These are phyloP conservation scores for Mycena floridula DNA, from an alignment of 768 basidiomycete genomes.

Conservation along the genomic window DNA sequence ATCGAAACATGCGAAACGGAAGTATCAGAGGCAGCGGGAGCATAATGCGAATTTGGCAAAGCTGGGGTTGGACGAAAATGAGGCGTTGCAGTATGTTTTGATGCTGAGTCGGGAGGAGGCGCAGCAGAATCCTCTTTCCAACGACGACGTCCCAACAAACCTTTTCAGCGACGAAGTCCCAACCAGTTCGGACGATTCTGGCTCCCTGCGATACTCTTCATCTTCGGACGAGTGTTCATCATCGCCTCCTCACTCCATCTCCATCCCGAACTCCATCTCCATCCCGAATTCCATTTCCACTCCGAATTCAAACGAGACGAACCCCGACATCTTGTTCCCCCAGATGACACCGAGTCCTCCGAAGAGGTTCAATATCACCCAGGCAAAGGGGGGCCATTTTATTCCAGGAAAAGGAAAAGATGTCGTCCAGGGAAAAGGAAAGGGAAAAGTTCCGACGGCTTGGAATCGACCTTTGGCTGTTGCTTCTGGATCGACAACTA, in stretches of 20 bases:
- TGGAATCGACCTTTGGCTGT: not conserved
- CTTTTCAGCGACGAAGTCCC: no score
- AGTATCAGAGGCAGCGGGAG: constrained; percentile 45
- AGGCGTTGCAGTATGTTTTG: constrained; percentile 73
- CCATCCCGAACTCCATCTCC: no score
- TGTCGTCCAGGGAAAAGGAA: no score
- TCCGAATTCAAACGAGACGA: no score
- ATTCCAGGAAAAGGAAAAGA: no score
- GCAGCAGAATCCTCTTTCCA: constrained; percentile 15
- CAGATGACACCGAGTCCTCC: not conserved
- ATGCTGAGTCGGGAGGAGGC: constrained; percentile 85
- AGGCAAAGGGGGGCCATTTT: constrained; percentile 45
- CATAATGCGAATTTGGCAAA: constrained; percentile 49
- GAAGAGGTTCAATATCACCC: constrained; percentile 7
- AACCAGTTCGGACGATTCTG: no score
- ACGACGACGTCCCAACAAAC: no score
- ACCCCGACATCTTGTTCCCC: not conserved
- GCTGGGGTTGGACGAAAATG: constrained; percentile 69
- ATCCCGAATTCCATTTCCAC: no score
- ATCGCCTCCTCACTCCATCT: no score
- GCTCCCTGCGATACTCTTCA: no score
- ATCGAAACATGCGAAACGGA: constrained; percentile 25
- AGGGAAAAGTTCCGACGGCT: not conserved
- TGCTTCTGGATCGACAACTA: not conserved
- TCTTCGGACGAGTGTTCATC: no score